Percentiles rank a stretch among this genome's conserved stretches.
These are phyloP conservation scores for Soucietia sequanensis DNA, from an alignment of 805 yeast genomes.

Conservation along the genomic window DNA sequence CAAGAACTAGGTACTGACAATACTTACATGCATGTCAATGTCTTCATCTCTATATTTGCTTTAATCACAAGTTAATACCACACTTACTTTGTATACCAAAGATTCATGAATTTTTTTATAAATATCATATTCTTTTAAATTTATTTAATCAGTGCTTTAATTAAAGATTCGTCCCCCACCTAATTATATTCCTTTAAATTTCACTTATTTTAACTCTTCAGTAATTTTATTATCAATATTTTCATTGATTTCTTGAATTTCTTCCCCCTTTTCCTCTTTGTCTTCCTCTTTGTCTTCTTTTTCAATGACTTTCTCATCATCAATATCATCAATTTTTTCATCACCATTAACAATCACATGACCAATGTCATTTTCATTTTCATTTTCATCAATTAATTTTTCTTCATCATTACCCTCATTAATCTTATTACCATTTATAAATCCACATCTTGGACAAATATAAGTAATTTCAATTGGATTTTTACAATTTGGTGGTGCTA, in stretches of 20 bases:
- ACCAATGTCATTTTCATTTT: not conserved
- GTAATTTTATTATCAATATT: not conserved
- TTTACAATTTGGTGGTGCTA: conserved; percentile 67
- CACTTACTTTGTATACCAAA: too few relatives aligned
- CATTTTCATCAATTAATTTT: not conserved
- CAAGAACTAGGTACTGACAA: too few relatives aligned
- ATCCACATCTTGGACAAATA: conserved; percentile 66
- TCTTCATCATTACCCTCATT: not conserved
- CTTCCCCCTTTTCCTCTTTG: not conserved
- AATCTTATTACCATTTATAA: conserved; percentile 26
- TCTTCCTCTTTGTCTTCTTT: not conserved
- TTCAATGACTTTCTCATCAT: not conserved
- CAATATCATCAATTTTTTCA: not conserved
- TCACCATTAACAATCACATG: not conserved
- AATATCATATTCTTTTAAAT: too few relatives aligned
- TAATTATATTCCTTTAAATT: not conserved
- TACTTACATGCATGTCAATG: too few relatives aligned
- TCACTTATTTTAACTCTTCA: not conserved
- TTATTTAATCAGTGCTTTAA: too few relatives aligned
- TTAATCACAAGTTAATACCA: too few relatives aligned
- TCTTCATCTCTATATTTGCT: too few relatives aligned
- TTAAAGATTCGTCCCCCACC: too few relatives aligned
- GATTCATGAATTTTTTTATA: too few relatives aligned
- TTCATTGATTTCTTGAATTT: not conserved
- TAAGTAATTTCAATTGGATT: conserved; percentile 52